phyloP scores from a whole-genome alignment of 2,329 filamentous ascomycete species.

The Periconia digitata region DNA sequence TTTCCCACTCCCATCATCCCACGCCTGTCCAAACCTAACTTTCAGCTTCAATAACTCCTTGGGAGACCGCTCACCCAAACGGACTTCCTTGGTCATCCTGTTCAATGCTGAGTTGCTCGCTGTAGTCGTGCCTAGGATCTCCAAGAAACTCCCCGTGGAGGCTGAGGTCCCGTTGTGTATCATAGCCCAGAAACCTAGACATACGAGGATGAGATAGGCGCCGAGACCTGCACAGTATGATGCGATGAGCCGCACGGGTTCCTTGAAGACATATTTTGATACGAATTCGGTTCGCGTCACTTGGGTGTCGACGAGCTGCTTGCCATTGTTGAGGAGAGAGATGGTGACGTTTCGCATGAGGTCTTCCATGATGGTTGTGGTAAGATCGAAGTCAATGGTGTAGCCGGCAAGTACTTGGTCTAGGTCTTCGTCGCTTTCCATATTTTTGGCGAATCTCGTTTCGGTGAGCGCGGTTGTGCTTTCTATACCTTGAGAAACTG shows the following conservation, averaged over 20 bases:
- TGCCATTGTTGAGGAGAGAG: background rate
- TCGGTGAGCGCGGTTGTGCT: no score
- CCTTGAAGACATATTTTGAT: background rate
- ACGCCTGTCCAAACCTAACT: background rate
- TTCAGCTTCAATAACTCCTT: background rate
- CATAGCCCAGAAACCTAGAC: background rate
- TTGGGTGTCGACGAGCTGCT: background rate
- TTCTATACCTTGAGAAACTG: no score
- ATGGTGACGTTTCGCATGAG: background rate
- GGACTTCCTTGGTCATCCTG: background rate
- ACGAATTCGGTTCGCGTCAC: background rate
- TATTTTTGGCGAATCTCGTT: background rate
- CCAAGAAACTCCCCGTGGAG: background rate
- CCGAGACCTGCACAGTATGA: background rate
- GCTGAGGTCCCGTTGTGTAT: background rate
- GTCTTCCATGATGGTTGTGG: background rate
- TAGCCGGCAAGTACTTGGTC: no score
- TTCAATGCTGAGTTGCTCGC: background rate
- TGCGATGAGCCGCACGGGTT: background rate
- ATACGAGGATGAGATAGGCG: background rate
- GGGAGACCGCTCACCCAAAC: background rate
- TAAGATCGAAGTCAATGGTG: background rate
- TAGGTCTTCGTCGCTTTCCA: no score
- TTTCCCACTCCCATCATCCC: background rate
- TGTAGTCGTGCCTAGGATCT: background rate